These are phyloP conservation scores for Ophiostoma perfectum DNA, from an alignment of 2,329 filamentous ascomycete species.

Conservation along the genomic window DNA sequence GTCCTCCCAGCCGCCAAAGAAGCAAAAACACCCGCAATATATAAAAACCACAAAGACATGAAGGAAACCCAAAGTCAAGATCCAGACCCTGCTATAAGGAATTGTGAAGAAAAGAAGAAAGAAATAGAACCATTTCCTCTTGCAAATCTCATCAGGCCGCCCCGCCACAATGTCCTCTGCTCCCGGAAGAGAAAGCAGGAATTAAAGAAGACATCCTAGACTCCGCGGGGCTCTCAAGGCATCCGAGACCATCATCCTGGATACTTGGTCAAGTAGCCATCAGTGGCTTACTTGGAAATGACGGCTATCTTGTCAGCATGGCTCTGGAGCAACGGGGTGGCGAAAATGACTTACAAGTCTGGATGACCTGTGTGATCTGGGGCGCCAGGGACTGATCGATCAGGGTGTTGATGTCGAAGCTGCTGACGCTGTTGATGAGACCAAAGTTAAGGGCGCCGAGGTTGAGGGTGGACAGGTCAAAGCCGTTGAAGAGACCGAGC, in stretches of 20 bases:
- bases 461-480: constrained; percentile 30
- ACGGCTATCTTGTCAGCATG: not conserved
- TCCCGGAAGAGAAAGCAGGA: not conserved
- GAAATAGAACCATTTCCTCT: not conserved
- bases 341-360: not conserved
- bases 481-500: constrained; percentile 30
- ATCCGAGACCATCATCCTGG: too few species aligned
- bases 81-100: not conserved
- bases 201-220: not conserved
- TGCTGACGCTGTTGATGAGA: constrained; percentile 29
- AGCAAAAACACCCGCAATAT: constrained; percentile 9
- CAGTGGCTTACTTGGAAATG: not conserved
- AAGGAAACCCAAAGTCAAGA: not conserved
- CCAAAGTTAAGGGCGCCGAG: constrained; percentile 28
- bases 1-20: constrained; percentile 2
- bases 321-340: not conserved
- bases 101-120: not conserved
- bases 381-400: constrained; percentile 27
- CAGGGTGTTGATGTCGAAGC: constrained; percentile 30
- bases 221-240: too few species aligned
- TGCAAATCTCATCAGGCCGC: not conserved
- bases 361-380: constrained; percentile 28
- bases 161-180: not conserved
- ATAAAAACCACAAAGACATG: not conserved
- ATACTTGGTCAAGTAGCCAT: not conserved